These are phyloP conservation scores for Dissoconium aciculare DNA, from an alignment of 2,329 filamentous ascomycete genomes.

Conservation along the genomic window DNA sequence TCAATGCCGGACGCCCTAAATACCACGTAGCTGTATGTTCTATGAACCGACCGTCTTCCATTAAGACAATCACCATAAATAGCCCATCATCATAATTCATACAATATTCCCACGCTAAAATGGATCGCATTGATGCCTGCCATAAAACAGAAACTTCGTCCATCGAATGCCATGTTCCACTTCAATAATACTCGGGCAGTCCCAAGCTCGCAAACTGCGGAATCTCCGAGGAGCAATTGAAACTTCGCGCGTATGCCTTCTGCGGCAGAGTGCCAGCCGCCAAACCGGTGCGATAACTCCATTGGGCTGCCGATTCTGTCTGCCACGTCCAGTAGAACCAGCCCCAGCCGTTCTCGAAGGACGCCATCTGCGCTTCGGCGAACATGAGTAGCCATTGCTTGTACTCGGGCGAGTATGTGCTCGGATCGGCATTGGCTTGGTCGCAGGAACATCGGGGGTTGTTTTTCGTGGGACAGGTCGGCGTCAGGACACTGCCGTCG, in stretches of 20 bases:
- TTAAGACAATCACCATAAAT: too few species aligned
- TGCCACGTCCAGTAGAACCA: constrained; percentile 99
- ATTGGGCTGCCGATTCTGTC: constrained; percentile 72
- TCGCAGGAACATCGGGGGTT: constrained; percentile 56
- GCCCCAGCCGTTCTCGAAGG: constrained; percentile 83
- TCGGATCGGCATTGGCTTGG: constrained; percentile 58
- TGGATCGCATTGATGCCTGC: too few species aligned
- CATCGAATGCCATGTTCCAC: background rate
- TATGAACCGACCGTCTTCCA: too few species aligned
- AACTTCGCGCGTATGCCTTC: constrained; percentile 29
- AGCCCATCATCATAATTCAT: too few species aligned
- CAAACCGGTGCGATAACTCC: constrained; percentile 78
- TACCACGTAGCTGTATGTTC: too few species aligned
- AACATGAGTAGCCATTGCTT: constrained; percentile 79
- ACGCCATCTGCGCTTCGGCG: constrained; percentile 89
- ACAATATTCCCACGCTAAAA: too few species aligned
- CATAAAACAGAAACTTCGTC: too few species aligned
- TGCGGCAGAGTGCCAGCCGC: constrained; percentile 62
- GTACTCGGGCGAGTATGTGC: constrained; percentile 55
- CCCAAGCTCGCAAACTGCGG: constrained; percentile 27
- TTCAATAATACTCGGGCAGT: constrained; percentile 32
- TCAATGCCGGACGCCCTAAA: too few species aligned
- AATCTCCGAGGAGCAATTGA: constrained; percentile 27
- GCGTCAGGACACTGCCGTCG: constrained; percentile 47
- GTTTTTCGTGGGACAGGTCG: constrained; percentile 54